A percentile compares a stretch with the other conserved stretches of the same genome.
Conservation (phyloP, 305 asterid genomes). For the Fraxinus floribunda region DNA sequence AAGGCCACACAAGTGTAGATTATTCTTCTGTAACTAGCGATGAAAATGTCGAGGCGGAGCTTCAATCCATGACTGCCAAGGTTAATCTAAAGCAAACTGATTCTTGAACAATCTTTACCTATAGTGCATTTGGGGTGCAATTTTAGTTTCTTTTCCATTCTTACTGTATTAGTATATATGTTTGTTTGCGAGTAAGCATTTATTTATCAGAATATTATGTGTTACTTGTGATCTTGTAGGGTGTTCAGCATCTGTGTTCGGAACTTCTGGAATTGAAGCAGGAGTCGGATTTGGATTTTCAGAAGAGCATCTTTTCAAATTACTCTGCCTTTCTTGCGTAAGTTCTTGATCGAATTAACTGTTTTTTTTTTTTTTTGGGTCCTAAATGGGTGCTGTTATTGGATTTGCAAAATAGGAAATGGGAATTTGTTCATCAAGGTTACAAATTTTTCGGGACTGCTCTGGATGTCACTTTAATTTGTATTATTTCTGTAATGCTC, state of each 20-base stretch:
- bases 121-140: background rate
- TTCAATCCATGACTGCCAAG: constrained; percentile 83
- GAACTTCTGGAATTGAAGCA: constrained; percentile 74
- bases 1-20: constrained; percentile 39
- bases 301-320: constrained; percentile 53
- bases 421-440: background rate
- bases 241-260: constrained; percentile 72
- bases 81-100: constrained; percentile 26
- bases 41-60: constrained; percentile 40
- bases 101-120: background rate
- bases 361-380: background rate
- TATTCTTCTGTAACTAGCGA: constrained; percentile 46
- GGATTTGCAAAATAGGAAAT: background rate
- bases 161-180: background rate
- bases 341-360: constrained; percentile 17
- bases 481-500: background rate
- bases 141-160: background rate
- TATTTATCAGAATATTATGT: background rate
- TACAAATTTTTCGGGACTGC: background rate
- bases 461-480: background rate
- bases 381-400: background rate
- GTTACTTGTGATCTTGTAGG: constrained; percentile 33
- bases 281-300: constrained; percentile 75
- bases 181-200: background rate
- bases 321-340: constrained; percentile 65